These are phyloP conservation scores for Psilocybe mexicana DNA, from an alignment of 1,284 basidiomycete species.

Conservation along the genomic window DNA sequence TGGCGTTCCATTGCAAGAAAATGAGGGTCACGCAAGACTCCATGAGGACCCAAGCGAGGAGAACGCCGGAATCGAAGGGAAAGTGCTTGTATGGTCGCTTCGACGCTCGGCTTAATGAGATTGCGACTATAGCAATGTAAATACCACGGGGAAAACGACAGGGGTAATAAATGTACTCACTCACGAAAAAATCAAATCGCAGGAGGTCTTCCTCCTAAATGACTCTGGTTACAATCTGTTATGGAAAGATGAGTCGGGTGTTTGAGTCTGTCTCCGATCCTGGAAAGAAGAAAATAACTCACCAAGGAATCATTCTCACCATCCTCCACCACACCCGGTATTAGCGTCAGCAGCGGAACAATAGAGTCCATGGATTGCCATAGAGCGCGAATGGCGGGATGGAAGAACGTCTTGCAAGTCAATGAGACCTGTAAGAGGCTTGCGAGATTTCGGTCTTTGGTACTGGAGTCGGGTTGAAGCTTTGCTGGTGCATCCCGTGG, in stretches of 20 bases:
- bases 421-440: background rate
- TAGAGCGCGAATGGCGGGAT: background rate
- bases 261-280: no score
- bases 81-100: slow-evolving; percentile 25
- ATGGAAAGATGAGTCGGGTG: no score
- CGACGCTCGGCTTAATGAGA: slow-evolving; percentile 31
- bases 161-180: slow-evolving; percentile 41
- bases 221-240: no score
- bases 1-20: slow-evolving; percentile 39
- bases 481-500: no score
- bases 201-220: no score
- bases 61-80: slow-evolving; percentile 45
- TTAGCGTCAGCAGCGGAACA: background rate
- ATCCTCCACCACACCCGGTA: background rate
- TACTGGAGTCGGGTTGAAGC: no score
- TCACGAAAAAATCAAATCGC: slow-evolving; percentile 12
- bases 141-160: background rate
- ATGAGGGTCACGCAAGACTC: slow-evolving; percentile 52
- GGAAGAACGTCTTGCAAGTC: background rate
- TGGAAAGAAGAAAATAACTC: no score
- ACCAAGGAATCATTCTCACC: background rate
- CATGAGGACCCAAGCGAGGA: slow-evolving; percentile 52
- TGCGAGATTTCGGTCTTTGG: no score
- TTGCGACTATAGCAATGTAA: slow-evolving; percentile 27
- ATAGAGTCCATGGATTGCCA: background rate